These are phyloP conservation scores for Claviceps digitariae DNA, from an alignment of 2,329 filamentous ascomycete genomes.

Conservation along the genomic window DNA sequence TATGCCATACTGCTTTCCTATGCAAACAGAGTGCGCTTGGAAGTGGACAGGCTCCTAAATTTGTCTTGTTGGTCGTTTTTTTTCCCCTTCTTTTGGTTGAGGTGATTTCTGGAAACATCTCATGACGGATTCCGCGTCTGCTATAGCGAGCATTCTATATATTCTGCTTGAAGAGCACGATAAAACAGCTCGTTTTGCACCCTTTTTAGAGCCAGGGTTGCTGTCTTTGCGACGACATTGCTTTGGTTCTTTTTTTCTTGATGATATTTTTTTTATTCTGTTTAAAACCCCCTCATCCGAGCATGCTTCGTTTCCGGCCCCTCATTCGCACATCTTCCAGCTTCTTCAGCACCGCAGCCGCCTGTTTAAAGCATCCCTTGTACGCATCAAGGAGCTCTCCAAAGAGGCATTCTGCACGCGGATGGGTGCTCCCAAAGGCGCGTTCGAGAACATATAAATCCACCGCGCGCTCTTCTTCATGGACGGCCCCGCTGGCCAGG, in stretches of 20 bases:
- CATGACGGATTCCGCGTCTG: not conserved
- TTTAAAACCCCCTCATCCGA: conserved; percentile 44
- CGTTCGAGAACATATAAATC: conserved; percentile 93
- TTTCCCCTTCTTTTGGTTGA: not conserved
- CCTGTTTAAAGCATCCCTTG: conserved; percentile 59
- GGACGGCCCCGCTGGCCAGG: conserved; percentile 63
- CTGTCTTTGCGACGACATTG: not conserved
- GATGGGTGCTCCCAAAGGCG: conserved; percentile 91
- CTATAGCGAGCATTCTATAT: conserved; percentile 5
- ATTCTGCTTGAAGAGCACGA: not conserved
- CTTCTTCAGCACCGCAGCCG: conserved; percentile 59
- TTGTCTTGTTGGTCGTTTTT: not conserved
- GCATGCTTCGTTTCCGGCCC: conserved; percentile 92
- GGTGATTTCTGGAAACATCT: not conserved
- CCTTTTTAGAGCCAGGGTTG: not conserved
- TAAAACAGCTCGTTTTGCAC: not conserved
- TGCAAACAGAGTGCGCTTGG: not conserved
- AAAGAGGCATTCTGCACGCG: conserved; percentile 67
- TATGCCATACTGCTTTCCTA: not conserved
- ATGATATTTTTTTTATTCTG: not conserved
- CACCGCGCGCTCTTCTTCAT: conserved; percentile 88
- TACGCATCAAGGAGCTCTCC: conserved; percentile 63
- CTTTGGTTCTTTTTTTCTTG: too few species aligned
- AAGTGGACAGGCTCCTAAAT: not conserved
- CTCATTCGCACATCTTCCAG: conserved; percentile 88